Percentiles rank a stretch among this genome's conserved stretches.
Conservation (phyloP, 2,329 filamentous ascomycete species). For the Sclerotinia borealis region DNA sequence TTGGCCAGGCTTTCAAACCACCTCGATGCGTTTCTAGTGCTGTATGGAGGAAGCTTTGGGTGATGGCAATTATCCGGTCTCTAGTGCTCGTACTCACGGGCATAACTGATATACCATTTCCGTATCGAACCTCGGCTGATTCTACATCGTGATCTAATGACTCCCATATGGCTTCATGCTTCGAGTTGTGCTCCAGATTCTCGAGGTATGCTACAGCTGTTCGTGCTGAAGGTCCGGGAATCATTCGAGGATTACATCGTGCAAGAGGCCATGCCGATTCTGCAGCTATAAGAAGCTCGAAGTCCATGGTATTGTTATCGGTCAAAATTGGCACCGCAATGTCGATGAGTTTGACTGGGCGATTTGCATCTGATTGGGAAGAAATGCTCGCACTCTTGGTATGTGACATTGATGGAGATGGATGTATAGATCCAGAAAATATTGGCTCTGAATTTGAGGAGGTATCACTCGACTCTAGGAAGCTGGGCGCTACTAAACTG, state of each 20-base stretch:
- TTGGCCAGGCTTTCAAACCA: slow-evolving; percentile 28
- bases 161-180: slow-evolving; percentile 42
- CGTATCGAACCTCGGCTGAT: slow-evolving; percentile 13
- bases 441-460: slow-evolving; percentile 5
- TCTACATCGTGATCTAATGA: slow-evolving; percentile 37
- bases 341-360: background rate
- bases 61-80: slow-evolving; percentile 66
- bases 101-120: slow-evolving; percentile 35
- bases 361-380: slow-evolving; percentile 3
- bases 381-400: slow-evolving; percentile 13
- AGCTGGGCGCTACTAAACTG: slow-evolving; percentile 1
- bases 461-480: slow-evolving; percentile 3
- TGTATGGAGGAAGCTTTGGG: slow-evolving; percentile 64
- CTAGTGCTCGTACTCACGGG: slow-evolving; percentile 46
- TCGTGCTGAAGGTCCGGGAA: slow-evolving; percentile 41
- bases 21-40: slow-evolving; percentile 62
- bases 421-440: slow-evolving; percentile 6
- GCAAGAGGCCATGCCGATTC: slow-evolving; percentile 48
- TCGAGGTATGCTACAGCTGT: slow-evolving; percentile 48
- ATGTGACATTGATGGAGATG: slow-evolving; percentile 14
- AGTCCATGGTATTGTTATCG: slow-evolving; percentile 40
- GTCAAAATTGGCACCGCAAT: background rate
- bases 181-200: slow-evolving; percentile 44
- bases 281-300: slow-evolving; percentile 42
- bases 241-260: slow-evolving; percentile 43